Percentiles rank a stretch among this genome's conserved stretches.
Conservation (phyloP, 1,139 yeast species). For the Hyphopichia khmerensis region DNA sequence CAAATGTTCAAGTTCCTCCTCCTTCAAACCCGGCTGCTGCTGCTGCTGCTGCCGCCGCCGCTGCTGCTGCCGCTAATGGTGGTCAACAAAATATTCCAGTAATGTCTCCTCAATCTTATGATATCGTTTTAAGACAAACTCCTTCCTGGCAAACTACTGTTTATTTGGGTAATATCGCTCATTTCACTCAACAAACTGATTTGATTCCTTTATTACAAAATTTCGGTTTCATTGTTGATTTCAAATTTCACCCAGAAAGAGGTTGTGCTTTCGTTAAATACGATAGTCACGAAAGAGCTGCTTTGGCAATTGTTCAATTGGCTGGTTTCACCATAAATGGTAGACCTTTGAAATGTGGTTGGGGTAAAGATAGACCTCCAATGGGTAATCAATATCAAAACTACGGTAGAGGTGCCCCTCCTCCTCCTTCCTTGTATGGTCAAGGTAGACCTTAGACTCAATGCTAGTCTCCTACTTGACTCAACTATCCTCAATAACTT, state of each 20-base stretch:
- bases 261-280: constrained; percentile 86
- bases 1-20: constrained; percentile 1
- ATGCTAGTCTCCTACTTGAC: no score
- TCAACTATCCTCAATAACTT: no score
- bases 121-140: constrained; percentile 69
- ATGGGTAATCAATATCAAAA: constrained; percentile 32
- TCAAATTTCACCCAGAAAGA: constrained; percentile 77
- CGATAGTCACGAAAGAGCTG: constrained; percentile 86
- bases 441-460: constrained; percentile 14
- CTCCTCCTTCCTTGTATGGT: constrained; percentile 24
- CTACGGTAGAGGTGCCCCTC: constrained; percentile 27
- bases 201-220: constrained; percentile 73
- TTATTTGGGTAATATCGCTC: constrained; percentile 82
- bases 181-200: constrained; percentile 70
- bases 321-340: constrained; percentile 77
- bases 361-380: constrained; percentile 73
- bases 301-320: constrained; percentile 80
- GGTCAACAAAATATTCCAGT: constrained; percentile 21
- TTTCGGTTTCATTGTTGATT: constrained; percentile 80
- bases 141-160: constrained; percentile 90
- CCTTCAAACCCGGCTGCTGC: not conserved
- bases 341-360: constrained; percentile 77
- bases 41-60: not conserved
- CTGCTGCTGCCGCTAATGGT: not conserved
- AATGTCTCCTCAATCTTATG: constrained; percentile 60